Base-by-base conservation (phyloP, 208 protist genomes). In the Balamuthia mandrillaris region DNA sequence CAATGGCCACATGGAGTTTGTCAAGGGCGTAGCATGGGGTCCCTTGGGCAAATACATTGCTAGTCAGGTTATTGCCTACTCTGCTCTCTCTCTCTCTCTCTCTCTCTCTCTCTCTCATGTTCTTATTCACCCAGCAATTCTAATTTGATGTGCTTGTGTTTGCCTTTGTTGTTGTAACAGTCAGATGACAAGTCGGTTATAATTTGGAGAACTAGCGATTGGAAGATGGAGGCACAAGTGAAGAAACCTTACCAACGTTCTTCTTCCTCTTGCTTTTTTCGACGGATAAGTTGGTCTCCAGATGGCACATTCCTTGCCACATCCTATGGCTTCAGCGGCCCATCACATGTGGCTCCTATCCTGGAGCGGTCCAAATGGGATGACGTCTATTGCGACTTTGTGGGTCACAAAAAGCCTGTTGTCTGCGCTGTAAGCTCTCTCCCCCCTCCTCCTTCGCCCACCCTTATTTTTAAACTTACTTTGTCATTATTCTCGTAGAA, bases 381-480 rank as follows among this genome's bases (percentile, higher is more conserved):
- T 12, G 44, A 33, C 9, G 3, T 14, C 14, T 49, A 72, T 27
- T 72, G 45, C 4, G 65, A 70, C 51, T 86, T 89, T 2, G 86
- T 89, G 18, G 86, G 86, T 6, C 86, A 89, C 37, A 86, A 75
- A 56, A 89, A 86, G 54, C 70, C 66, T 0, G 63, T 86, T 7
- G 33, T 77, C 12, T 79, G 84, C 29, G 51, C 81, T n/a, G 72
- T 81, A 60, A 5, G 44, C 37, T 18, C 44, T 29, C 66, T 45
- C 12, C 14, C 10, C 21, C 35, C 44, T 56, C 18, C 18, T n/a
- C n/a, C 49, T 56, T 56, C n/a, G n/a, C n/a, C 18, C 18, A 24
- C n/a, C 49, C n/a, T 56, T 18, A 56, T 18, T 58, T 3, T 31
- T 29, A 21, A 31, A 27, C 2, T 52, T 77, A 29, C 5, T 35